Evolutionary conservation across 1,139 yeast species (phyloP), one percentile per base, ranked within the genome.

Genomic region (Petasospora rhodanensis): DNA sequence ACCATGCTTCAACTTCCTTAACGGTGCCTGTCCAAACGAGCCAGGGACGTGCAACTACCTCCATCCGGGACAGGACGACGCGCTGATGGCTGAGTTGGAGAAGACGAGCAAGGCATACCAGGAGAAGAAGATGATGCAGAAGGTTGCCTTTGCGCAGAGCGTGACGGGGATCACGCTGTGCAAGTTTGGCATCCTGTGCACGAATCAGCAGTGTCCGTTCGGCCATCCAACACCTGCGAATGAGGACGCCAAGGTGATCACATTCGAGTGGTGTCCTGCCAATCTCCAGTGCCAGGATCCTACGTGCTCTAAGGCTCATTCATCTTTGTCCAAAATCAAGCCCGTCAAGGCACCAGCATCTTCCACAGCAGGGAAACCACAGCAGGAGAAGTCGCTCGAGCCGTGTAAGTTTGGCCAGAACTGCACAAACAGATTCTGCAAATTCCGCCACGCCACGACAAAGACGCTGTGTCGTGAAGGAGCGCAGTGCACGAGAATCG

Each of bases 181-280:
- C 64, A 82, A 81, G 56, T 86, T 73, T 58, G 93, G 91, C 24
- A 66, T 70, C 20, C 61, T 76, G 34, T 86, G 96, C 59, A 67
- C 82, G 19, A 83, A 82, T 52, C 86, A 78, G 41, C 61, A 73
- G 42, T 86, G 96, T 63, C 86, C 87, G 17, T 85, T 79, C 63
- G 95, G 89, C 18, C 96, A 86, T 54, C 95, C 96, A 29, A 84
- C 95, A 1, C 93, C 94, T 1, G 83, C 86, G 12, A 84, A 82
- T 56, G 74, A 71, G 39, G 75, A 72, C 39, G 86, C 87, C 16
- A 76, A 77, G 47, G 85, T 86, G 23, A 64, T 72, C 16, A 70
- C 71, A 14, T 63, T 76, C 37, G 79, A 77, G 45, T 84, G 95
- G 94, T 86, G 96, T 63, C 64, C 78, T 18, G 75, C 67, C 30